Percentiles rank a stretch among this genome's conserved stretches.
These are phyloP conservation scores for Emergomyces africanus DNA, from an alignment of 2,329 filamentous ascomycete species.

Conservation along the genomic window DNA sequence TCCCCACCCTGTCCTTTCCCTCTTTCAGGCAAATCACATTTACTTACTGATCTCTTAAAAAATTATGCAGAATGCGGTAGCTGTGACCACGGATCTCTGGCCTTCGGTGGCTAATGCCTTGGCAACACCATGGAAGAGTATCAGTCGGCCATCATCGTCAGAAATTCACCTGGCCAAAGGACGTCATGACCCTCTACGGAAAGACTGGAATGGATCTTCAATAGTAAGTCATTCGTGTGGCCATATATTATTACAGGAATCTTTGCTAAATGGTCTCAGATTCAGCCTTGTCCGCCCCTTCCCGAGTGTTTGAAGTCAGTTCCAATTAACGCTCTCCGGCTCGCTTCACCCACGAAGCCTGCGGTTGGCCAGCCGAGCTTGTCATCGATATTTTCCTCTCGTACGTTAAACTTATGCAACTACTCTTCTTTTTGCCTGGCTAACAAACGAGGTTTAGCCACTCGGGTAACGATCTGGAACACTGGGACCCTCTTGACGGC, in stretches of 20 bases:
- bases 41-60: not conserved
- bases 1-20: not conserved
- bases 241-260: not conserved
- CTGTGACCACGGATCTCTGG: slow-evolving; percentile 32
- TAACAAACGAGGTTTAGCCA: not conserved
- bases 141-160: slow-evolving; percentile 14
- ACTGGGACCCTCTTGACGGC: not conserved
- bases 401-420: slow-evolving; percentile 1
- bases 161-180: slow-evolving; percentile 3
- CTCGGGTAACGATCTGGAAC: not conserved
- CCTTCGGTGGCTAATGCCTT: slow-evolving; percentile 30
- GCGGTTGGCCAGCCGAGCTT: not conserved
- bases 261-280: not conserved
- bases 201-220: slow-evolving; percentile 7
- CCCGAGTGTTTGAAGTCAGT: slow-evolving; percentile 18
- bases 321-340: slow-evolving; percentile 16
- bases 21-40: not conserved
- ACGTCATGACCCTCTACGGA: not conserved
- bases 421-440: not conserved
- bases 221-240: slow-evolving; percentile 11
- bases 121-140: slow-evolving; percentile 23
- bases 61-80: slow-evolving; percentile 32
- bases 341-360: slow-evolving; percentile 2
- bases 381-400: not conserved
- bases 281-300: slow-evolving; percentile 8